Conservation (phyloP, 73 alveolate species). For the Uronychia binucleata region DNA sequence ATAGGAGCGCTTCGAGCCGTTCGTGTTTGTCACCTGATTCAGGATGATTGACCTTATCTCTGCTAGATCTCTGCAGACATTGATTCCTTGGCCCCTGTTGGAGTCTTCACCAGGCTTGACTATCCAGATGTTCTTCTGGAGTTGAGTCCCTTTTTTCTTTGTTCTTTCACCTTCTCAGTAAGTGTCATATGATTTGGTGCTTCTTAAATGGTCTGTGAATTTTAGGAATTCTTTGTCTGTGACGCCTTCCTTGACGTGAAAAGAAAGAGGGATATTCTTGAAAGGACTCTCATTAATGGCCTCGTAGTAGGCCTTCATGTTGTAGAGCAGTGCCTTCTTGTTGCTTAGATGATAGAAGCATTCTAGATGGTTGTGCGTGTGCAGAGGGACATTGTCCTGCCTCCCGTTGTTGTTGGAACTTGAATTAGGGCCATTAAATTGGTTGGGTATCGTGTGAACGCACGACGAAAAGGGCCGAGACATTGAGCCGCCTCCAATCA, state of each 20-base stretch:
- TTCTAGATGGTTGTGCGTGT: slow-evolving; percentile 68
- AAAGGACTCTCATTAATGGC: slow-evolving; percentile 49
- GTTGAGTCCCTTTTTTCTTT: neutral
- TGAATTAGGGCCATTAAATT: too few species aligned
- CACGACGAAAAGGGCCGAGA: too few species aligned
- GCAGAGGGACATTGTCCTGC: too few species aligned
- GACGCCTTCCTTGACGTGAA: slow-evolving; percentile 69
- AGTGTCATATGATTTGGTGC: slow-evolving; percentile 1
- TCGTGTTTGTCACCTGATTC: slow-evolving; percentile 7
- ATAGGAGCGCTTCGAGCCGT: slow-evolving; percentile 40
- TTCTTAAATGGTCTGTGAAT: slow-evolving; percentile 54
- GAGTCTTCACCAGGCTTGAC: slow-evolving; percentile 80
- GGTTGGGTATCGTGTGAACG: too few species aligned
- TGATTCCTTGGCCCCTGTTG: slow-evolving; percentile 74
- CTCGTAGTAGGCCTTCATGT: slow-evolving; percentile 71
- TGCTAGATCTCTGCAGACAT: slow-evolving; percentile 39
- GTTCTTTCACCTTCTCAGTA: too few species aligned
- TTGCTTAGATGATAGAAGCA: slow-evolving; percentile 67
- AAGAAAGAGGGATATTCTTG: slow-evolving; percentile 72
- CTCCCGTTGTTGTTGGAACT: too few species aligned
- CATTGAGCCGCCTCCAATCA: too few species aligned
- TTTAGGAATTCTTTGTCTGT: slow-evolving; percentile 60
- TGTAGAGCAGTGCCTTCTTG: slow-evolving; percentile 72
- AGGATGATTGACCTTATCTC: slow-evolving; percentile 43
- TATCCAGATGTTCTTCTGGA: slow-evolving; percentile 74